Evolutionary conservation across 495 filamentous ascomycete species (phyloP).

Genomic region (Thozetella sp.): DNA sequence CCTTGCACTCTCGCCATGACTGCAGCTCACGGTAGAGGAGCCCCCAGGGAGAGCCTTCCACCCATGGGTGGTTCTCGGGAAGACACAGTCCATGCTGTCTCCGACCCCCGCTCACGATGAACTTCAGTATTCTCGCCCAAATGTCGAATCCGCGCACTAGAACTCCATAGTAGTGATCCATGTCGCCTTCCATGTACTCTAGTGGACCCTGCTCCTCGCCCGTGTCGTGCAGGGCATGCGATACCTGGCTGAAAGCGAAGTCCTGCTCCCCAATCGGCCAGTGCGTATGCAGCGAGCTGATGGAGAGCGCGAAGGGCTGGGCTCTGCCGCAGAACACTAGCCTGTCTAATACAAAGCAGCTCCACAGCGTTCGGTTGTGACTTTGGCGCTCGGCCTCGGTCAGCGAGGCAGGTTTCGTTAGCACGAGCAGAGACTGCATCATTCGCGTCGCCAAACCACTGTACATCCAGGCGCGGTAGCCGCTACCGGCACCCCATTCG

Average conservation of each 20-base stretch:
- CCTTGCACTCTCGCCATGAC: neutral
- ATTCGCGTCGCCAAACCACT: neutral
- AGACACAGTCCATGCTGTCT: neutral
- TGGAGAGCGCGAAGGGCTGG: neutral
- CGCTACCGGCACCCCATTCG: neutral
- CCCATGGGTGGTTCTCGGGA: neutral
- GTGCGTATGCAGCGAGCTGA: neutral
- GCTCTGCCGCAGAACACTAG: neutral
- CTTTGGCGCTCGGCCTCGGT: neutral
- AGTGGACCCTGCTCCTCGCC: neutral
- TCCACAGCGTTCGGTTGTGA: neutral
- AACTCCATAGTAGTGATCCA: neutral
- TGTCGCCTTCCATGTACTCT: neutral
- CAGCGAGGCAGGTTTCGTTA: neutral
- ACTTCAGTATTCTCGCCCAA: neutral
- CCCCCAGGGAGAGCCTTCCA: neutral
- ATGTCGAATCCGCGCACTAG: neutral
- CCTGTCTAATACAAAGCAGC: neutral
- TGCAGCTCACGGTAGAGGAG: neutral
- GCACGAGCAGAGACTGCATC: neutral
- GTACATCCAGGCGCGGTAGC: neutral
- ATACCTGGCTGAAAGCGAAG: neutral
- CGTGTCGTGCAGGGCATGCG: neutral
- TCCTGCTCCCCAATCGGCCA: neutral
- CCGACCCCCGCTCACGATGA: neutral